Percentiles rank a stretch among this genome's conserved stretches.
Evolutionary conservation across 2,329 filamentous ascomycete species (phyloP).

Genomic region (Aspergillus sp.): DNA sequence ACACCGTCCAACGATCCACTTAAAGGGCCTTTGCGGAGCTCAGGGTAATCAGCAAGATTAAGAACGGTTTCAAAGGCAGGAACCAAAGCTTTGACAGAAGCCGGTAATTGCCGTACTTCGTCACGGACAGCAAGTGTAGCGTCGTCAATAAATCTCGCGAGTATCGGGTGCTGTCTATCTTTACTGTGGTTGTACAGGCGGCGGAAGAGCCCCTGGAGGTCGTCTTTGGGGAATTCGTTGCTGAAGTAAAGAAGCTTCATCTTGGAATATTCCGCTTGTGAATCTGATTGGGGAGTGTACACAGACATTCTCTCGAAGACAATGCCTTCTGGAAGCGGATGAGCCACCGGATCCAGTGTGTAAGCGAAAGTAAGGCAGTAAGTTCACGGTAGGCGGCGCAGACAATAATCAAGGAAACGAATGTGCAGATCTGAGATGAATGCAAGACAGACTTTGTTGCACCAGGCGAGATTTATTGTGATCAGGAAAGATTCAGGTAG

Average conservation of each 20-base stretch:
- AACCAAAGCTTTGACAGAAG: constrained; percentile 15
- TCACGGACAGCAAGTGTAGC: constrained; percentile 42
- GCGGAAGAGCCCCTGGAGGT: constrained; percentile 43
- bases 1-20: constrained; percentile 48
- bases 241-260: constrained; percentile 45
- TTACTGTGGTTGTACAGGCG: constrained; percentile 44
- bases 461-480: constrained; percentile 5
- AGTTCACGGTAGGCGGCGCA: background rate
- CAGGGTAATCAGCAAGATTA: constrained; percentile 12
- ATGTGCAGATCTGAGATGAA: background rate
- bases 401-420: background rate
- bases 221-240: constrained; percentile 51
- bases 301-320: constrained; percentile 1
- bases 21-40: constrained; percentile 44
- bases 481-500: background rate
- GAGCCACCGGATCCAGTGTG: background rate
- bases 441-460: background rate
- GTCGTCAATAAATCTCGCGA: constrained; percentile 45
- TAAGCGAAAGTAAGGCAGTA: background rate
- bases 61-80: constrained; percentile 24
- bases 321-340: background rate
- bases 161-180: constrained; percentile 30
- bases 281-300: constrained; percentile 6
- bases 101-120: constrained; percentile 33
- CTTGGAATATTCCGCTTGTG: constrained; percentile 3